A percentile compares a stretch with the other conserved stretches of the same genome.
Conservation (phyloP, 345 rosid species). For the Anacardium occidentale region DNA sequence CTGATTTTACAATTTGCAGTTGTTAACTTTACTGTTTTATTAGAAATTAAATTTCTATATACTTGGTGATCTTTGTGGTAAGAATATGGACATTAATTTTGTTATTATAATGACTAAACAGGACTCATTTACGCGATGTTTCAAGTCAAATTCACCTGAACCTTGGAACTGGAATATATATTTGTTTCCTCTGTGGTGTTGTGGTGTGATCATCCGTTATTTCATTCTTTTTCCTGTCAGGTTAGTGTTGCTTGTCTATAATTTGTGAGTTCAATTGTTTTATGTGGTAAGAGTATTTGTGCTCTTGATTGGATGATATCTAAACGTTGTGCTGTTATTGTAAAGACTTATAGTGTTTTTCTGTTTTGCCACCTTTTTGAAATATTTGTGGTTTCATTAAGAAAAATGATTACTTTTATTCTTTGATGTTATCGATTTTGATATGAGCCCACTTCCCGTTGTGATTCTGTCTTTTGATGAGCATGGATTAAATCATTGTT, state of each 20-base stretch:
- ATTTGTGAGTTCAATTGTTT: background rate
- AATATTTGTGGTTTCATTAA: background rate
- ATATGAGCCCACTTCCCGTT: background rate
- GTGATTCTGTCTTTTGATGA: background rate
- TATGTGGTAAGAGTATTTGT: background rate
- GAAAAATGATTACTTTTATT: background rate
- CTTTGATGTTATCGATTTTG: background rate
- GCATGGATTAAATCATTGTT: background rate
- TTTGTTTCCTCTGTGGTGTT: slow-evolving; percentile 90
- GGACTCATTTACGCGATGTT: slow-evolving; percentile 94
- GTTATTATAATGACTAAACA: slow-evolving; percentile 15
- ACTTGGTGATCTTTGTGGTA: no score
- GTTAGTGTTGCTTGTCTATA: slow-evolving; percentile 30
- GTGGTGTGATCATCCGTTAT: slow-evolving; percentile 78
- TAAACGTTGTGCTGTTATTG: background rate
- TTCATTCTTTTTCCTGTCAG: slow-evolving; percentile 82
- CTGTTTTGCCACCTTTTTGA: no score
- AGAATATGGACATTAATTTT: no score
- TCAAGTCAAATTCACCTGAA: slow-evolving; percentile 89
- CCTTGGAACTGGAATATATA: slow-evolving; percentile 98
- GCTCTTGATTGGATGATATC: background rate
- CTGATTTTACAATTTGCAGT: no score
- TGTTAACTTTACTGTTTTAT: no score
- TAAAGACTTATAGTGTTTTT: no score
- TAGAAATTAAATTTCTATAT: no score